Conservation (phyloP, 2,329 filamentous ascomycete genomes). For the Harringtonia lauricola region DNA sequence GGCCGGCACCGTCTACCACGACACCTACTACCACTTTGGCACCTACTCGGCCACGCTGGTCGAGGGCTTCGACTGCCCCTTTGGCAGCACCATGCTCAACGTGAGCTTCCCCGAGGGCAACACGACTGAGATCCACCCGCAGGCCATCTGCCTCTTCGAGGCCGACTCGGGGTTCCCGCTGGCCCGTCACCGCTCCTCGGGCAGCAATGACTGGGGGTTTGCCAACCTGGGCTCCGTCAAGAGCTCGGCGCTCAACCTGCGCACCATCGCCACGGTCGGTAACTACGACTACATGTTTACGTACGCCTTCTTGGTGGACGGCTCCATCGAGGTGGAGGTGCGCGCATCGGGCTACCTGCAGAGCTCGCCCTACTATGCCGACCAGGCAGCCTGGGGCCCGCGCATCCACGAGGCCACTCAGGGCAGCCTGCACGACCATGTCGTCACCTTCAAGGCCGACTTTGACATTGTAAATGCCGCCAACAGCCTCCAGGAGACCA, state of each 20-base stretch:
- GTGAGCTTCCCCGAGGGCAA: constrained; percentile 31
- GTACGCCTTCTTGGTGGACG: constrained; percentile 40
- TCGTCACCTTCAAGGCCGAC: constrained; percentile 28
- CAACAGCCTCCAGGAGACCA: constrained; percentile 23
- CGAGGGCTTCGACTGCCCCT: constrained; percentile 39
- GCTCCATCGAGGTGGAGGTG: constrained; percentile 38
- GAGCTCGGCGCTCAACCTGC: constrained; percentile 33
- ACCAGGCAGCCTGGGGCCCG: constrained; percentile 22
- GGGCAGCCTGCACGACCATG: constrained; percentile 26
- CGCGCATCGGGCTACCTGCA: constrained; percentile 44
- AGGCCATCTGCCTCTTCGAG: constrained; percentile 47
- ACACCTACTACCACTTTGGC: constrained; percentile 37
- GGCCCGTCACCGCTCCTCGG: constrained; percentile 31
- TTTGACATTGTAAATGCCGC: constrained; percentile 24
- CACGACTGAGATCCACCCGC: constrained; percentile 30
- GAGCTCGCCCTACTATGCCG: constrained; percentile 29
- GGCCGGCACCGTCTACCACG: constrained; percentile 37
- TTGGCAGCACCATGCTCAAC: constrained; percentile 38
- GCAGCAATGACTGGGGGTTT: constrained; percentile 19
- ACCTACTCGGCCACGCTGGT: constrained; percentile 32
- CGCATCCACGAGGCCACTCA: constrained; percentile 21
- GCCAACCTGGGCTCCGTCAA: constrained; percentile 29
- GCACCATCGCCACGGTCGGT: constrained; percentile 36
- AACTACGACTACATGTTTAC: constrained; percentile 44
- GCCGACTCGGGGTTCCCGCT: constrained; percentile 36